Base-by-base conservation (phyloP, 306 rosid genomes). In the Leucaena leucocephala region DNA sequence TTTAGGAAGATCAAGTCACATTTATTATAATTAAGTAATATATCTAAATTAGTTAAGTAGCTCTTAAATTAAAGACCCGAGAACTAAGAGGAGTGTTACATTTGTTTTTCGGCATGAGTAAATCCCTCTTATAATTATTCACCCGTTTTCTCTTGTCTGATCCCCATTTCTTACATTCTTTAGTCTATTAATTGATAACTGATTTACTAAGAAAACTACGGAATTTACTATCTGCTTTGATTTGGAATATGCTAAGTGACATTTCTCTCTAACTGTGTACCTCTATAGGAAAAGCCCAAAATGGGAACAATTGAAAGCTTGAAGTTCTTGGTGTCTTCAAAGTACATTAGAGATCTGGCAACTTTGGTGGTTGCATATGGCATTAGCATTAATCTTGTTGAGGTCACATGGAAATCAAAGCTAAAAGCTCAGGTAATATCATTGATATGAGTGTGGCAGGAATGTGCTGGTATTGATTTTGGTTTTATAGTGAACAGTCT, bases 321-420 rank as follows among this genome's bases (percentile, higher is more conserved):
- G 87, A 95, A 95, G 75, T 95, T 95, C 91, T 91, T 95, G 89
- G 97, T 93, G 72, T 95, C 98, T 82, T 95, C 98, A 54, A 88
- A 66, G 79, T 95, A 95, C 84, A 87, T 95, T 48, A 90, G 98
- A 81, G 97, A 95, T 90, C 96, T 95, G 61, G 98, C 98, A 62
- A 95, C 98, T 74, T 83, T 95, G 81, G 98, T 95, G 27, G 27
- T 27, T 27, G 27, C 27, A 27, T 27, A 27, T 27, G 27, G 27
- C 0, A 27, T 27, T 27, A 27, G 27, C 27, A 27, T 27, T 27
- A 27, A 27, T 27, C 27, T 27, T 27, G 27, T 27, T 27, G 27
- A 95, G 82, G 98, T 95, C 85, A 95, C 98, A 11, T 92, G 98
- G 98, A 95, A 95, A 87, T 95, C 98, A 40, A 95, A 95, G 90